Base-by-base conservation (phyloP, 257 asterid species). In the Lycium ferocissimum region DNA sequence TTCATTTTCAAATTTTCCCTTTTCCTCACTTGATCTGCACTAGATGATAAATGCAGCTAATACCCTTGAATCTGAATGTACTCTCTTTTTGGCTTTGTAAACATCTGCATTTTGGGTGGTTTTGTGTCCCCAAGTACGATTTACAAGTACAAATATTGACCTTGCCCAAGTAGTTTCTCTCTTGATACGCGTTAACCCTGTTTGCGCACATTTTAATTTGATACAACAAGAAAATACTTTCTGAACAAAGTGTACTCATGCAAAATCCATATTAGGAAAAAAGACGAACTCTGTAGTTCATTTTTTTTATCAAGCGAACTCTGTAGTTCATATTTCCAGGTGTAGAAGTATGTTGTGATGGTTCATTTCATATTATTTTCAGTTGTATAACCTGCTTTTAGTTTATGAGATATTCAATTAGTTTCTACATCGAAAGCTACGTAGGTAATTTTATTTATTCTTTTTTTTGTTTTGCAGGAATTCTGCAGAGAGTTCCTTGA, bases 61-160 rank as follows among this genome's bases (percentile, higher is more conserved):
- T 70, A 47, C 79, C 79, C 40, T 38, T 8, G 54, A 15, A 70
- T 38, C 12, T 22, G 40, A 40, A 22, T 26, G 8, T 65, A 15
- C 45, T 72, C 38, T 72, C 58, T 72, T 72, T 72, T 72, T 45
- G 15, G 37, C n/a, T 33, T 72, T 45, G 58, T 57, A 15, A 72
- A 72, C 18, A 72, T 72, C 57, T 72, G 18, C 80, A 45, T n/a
- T 43, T 43, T 72, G 8, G 80, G 80, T 72, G n/a, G 57, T 72
- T 72, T 18, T 72, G 38, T 1, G 35, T 43, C 57, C 37, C 56
- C 80, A 6, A 72, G 18, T 43, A 72, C 1, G 2, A 43, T 43
- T 43, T 43, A 40, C 58, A 10, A 72, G 18, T 72, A 72, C 9
- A 72, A 1, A 72, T 45, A 72, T 72, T 45, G 35, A 72, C 57